Evolutionary conservation across 2,329 filamentous ascomycete genomes (phyloP), one percentile per base, ranked within the genome.

Genomic region (Calycina marina): DNA sequence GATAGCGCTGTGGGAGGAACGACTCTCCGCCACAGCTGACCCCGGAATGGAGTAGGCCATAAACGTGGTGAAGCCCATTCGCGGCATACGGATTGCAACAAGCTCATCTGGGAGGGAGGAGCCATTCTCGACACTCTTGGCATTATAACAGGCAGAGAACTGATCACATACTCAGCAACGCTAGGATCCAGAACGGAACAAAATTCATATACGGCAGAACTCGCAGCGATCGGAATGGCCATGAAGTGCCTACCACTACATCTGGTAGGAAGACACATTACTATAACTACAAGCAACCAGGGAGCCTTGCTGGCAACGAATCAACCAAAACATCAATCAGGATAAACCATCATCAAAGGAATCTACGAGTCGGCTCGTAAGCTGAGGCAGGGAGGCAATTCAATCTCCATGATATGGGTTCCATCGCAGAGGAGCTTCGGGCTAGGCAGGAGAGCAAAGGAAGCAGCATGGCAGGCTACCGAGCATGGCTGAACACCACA

Each of bases 261-360:
- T 14, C 25, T 27, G 8, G 6, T 27, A 9, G 8, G 13, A 12
- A 20, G 22, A n/a, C 30, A 32, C 4, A 32, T n/a, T n/a, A 30
- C 17, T 20, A 22, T 30, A 14, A 9, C 22, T 9, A 14, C 28
- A 4, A 13, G 17, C 15, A 30, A 22, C 28, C 28, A 14, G 6
- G 28, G 15, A 5, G 28, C 17, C 5, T 11, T 30, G 13, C 28
- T 16, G 10, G 28, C 14, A 8, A 18, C 22, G 6, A 30, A 14
- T 14, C 6, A 30, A 14, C 28, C 28, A 5, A 30, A 15, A 22
- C 28, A 22, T 12, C 28, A 30, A 14, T 22, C 28, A 20, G 28
- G 28, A 6, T 17, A 30, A 17, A 6, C 10, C 8, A 30, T 10
- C 14, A 16, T 30, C 6, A 6, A 13, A 10, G n/a, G 14, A 22